Conservation (phyloP, 2,329 filamentous ascomycete species). For the Lasiodiplodia gonubiensis region DNA sequence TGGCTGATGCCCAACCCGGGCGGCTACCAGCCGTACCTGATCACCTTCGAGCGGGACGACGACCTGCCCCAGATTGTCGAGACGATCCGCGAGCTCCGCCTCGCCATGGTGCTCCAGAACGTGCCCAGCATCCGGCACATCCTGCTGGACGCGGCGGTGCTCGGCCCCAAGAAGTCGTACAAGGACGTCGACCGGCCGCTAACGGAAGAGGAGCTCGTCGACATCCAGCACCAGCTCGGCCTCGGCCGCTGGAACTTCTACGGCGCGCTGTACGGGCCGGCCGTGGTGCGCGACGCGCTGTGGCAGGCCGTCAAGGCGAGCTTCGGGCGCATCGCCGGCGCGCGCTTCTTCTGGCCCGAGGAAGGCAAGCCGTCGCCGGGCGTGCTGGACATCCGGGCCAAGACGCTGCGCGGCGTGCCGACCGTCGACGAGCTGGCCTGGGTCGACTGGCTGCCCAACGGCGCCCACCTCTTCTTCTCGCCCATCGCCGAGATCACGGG, state of each 20-base stretch:
- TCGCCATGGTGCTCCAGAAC: conserved; percentile 52
- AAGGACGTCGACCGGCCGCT: conserved; percentile 40
- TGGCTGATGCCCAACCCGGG: conserved; percentile 60
- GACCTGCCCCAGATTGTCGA: conserved; percentile 57
- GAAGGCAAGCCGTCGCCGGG: conserved; percentile 40
- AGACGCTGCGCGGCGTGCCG: conserved; percentile 34
- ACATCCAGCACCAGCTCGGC: conserved; percentile 48
- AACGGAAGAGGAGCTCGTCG: conserved; percentile 49
- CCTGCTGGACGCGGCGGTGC: conserved; percentile 49
- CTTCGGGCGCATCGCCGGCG: conserved; percentile 43
- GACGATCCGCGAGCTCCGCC: conserved; percentile 54
- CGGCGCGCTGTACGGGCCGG: conserved; percentile 43
- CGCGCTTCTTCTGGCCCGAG: conserved; percentile 44
- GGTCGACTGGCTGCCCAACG: conserved; percentile 51
- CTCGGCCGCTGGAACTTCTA: conserved; percentile 57
- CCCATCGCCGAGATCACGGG: conserved; percentile 53
- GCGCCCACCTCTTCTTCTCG: conserved; percentile 52
- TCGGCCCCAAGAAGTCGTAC: conserved; percentile 44
- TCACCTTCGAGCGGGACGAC: conserved; percentile 56
- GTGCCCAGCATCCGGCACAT: conserved; percentile 51
- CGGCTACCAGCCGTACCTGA: conserved; percentile 52
- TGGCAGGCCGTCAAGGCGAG: conserved; percentile 43
- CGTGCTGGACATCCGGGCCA: conserved; percentile 36
- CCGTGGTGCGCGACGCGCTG: conserved; percentile 39
- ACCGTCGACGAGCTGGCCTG: conserved; percentile 47